These are phyloP conservation scores for Penicillium sp. DNA, from an alignment of 2,329 filamentous ascomycete genomes.

Conservation along the genomic window DNA sequence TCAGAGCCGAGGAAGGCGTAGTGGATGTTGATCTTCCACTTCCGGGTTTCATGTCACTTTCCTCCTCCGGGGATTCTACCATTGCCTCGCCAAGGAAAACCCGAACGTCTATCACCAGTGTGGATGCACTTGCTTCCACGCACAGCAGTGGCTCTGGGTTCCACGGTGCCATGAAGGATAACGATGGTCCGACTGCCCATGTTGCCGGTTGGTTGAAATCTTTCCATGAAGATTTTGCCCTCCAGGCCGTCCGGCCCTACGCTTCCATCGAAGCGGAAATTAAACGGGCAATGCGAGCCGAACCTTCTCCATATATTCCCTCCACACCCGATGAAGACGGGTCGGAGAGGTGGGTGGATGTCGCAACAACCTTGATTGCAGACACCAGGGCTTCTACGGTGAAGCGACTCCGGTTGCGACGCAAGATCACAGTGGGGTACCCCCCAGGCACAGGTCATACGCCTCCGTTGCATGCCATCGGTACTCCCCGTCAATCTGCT, in stretches of 20 bases:
- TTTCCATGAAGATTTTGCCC: slow-evolving; percentile 57
- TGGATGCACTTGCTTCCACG: slow-evolving; percentile 48
- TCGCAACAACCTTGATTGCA: slow-evolving; percentile 56
- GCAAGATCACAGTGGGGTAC: slow-evolving; percentile 39
- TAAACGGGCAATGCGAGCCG: slow-evolving; percentile 54
- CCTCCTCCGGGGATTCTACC: slow-evolving; percentile 45
- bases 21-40: slow-evolving; percentile 58
- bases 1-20: slow-evolving; percentile 57
- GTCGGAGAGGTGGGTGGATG: slow-evolving; percentile 52
- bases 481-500: slow-evolving; percentile 27
- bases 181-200: slow-evolving; percentile 50
- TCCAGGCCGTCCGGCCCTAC: slow-evolving; percentile 58
- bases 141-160: slow-evolving; percentile 42
- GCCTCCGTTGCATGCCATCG: slow-evolving; percentile 21
- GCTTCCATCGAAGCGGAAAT: slow-evolving; percentile 52
- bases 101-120: slow-evolving; percentile 50
- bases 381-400: slow-evolving; percentile 54
- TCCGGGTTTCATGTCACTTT: slow-evolving; percentile 49
- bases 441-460: slow-evolving; percentile 20
- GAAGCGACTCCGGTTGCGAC: slow-evolving; percentile 53
- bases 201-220: slow-evolving; percentile 56
- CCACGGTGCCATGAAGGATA: slow-evolving; percentile 31
- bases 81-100: slow-evolving; percentile 43
- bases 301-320: slow-evolving; percentile 45
- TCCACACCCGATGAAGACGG: slow-evolving; percentile 34